Evolutionary conservation across 345 rosid genomes (phyloP), one percentile per base, ranked within the genome.

Genomic region (Microthlaspi erraticum): DNA sequence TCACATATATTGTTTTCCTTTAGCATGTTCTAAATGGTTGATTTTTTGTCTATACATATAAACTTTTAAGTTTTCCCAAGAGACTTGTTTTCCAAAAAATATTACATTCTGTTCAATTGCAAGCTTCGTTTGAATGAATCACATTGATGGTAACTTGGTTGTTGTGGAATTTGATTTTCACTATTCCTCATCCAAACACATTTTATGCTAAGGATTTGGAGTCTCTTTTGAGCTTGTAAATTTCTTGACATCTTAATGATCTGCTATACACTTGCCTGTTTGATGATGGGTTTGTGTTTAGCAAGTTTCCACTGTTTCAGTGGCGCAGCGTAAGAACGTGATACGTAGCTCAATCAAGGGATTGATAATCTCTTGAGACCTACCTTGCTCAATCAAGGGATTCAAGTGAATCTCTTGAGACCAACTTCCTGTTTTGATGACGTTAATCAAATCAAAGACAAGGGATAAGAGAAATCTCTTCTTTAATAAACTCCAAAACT

Each of bases 211-310:
- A n/a, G 37, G 14, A 53, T 53, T 6, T 53, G 19, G 58, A 53
- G 34, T 51, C 56, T 54, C 60, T 58, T 11, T 56, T 56, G 19
- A 33, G 26, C 60, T 57, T 18, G 36, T 39, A 41, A 23, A 26
- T 3, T 31, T 29, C 2, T 43, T 61, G 16, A 45, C 12, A 13
- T 64, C 19, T 18, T 64, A 33, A 34, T 36, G n/a, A n/a, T 60
- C 36, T 41, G 13, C 20, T 13, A 49, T 19, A 33, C 55, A 46
- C 0, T 60, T 31, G 12, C 37, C 19, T 71, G 5, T 50, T 6
- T 49, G 34, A 6, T 39, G 9, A 71, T 41, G 69, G 29, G 16
- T 19, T 51, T 51, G 26, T 50, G 31, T 60, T 70, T 17, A 70
- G 67, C 26, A 32, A 18, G n/a, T 68, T 34, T 42, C 52, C 12